These are phyloP conservation scores for Trichoderma citrinoviride DNA, from an alignment of 2,329 filamentous ascomycete genomes.

Conservation along the genomic window DNA sequence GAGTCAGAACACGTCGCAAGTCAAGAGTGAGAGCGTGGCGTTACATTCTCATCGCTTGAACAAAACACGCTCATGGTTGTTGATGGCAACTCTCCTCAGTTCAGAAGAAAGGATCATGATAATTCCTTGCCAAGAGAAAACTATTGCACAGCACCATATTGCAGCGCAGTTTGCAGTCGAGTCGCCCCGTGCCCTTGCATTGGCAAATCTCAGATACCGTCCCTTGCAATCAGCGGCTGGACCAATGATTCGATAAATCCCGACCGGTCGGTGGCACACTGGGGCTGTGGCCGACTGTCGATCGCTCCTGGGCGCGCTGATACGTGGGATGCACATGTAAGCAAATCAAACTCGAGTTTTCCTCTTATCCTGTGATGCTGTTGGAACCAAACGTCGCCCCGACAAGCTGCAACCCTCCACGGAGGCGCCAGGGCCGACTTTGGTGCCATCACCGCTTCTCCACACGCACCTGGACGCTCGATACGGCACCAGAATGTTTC, in stretches of 20 bases:
- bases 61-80: background rate
- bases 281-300: background rate
- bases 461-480: constrained; percentile 17
- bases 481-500: constrained; percentile 10
- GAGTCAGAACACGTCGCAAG: too few species aligned
- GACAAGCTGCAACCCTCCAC: background rate
- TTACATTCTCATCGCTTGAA: background rate
- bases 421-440: constrained; percentile 1
- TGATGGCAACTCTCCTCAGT: background rate
- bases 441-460: constrained; percentile 17
- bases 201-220: constrained; percentile 2
- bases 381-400: constrained; percentile 1
- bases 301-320: too few species aligned
- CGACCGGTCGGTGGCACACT: background rate
- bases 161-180: background rate
- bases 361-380: background rate
- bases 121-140: background rate
- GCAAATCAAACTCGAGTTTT: background rate
- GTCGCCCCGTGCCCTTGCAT: background rate
- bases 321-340: too few species aligned
- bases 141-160: background rate
- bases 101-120: background rate
- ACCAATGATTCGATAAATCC: background rate
- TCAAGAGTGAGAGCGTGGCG: background rate
- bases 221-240: background rate